Evolutionary conservation across 192 early-diverging fungal genomes (phyloP), one percentile per base, ranked within the genome.

Genomic region (Thamnidium elegans): DNA sequence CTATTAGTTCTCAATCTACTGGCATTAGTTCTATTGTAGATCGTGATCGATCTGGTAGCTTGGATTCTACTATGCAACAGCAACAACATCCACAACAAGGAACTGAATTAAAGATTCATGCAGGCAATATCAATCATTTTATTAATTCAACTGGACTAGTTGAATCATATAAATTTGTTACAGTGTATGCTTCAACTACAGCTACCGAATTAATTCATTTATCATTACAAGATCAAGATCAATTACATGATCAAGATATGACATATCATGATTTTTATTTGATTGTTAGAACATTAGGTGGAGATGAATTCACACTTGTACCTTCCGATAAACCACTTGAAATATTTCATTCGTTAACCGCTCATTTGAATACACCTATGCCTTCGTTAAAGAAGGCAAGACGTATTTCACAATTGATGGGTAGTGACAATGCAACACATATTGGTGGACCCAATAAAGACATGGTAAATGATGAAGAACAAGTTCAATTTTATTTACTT

Each of bases 261-360:
- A 52, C 79, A 39, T 31, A 42, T 20, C 10, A 31, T 31, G 63
- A 64, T 26, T 86, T 78, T 63, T 80, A 65, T 70, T 62, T 83
- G 15, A 69, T 72, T 7, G 78, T 86, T 3, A 78, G 78, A 50
- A 73, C 72, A 26, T 54, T 77, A 3, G 75, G 83, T 43, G 81
- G 81, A 51, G 81, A 86, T 7, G 74, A 75, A 46, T 78, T 58
- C 42, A 76, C 79, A 0, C 50, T 86, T 1, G 62, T 74, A 26
- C 78, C 84, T 13, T 66, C 81, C 3, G 81, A 86, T 61, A 73
- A 79, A 58, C 78, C 81, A 1, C 62, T 86, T 44, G 68, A 73
- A 4, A 83, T 86, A 20, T 86, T 79, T 50, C 70, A 81, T 15
- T 73, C 81, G 0, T 61, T 86, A 14, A 80, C 69, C 8, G 71